Conservation (phyloP, 192 early-diverging fungal genomes). For the Backusella parvicylindrica region DNA sequence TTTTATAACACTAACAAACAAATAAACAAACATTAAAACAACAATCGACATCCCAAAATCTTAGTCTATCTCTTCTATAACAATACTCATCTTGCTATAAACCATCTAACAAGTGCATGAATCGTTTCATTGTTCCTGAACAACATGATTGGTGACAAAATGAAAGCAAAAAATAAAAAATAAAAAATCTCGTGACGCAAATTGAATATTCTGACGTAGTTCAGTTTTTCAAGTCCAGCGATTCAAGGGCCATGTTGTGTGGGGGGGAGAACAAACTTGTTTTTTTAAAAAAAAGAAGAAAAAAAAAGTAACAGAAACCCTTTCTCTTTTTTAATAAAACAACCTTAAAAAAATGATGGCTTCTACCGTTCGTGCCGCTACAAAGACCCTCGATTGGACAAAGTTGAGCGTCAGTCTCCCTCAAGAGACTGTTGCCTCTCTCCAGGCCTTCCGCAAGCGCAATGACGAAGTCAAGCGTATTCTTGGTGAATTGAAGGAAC, state of each 20-base stretch:
- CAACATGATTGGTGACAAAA: neutral
- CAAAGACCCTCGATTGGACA: conserved; percentile 77
- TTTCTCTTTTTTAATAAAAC: neutral
- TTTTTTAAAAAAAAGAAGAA: neutral
- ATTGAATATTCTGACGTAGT: neutral
- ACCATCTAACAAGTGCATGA: neutral
- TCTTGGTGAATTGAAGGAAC: conserved; percentile 80
- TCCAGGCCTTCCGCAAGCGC: conserved; percentile 92
- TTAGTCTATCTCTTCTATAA: neutral
- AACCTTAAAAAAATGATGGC: conserved; percentile 8
- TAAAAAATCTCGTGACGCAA: neutral
- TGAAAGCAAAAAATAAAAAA: no score
- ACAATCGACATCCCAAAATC: no score
- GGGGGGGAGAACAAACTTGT: neutral
- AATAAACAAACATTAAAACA: no score
- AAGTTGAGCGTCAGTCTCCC: conserved; percentile 79
- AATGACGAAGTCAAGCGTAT: conserved; percentile 87
- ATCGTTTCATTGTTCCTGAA: neutral
- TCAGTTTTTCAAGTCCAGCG: neutral
- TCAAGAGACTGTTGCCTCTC: conserved; percentile 83
- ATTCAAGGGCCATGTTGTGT: conserved; percentile 2
- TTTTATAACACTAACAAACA: no score
- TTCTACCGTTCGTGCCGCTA: conserved; percentile 58
- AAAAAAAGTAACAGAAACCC: neutral
- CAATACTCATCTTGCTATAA: no score